Evolutionary conservation across 768 basidiomycete species (phyloP), one percentile per base, ranked within the genome.

Genomic region (Kwoniella mangroviensis): DNA sequence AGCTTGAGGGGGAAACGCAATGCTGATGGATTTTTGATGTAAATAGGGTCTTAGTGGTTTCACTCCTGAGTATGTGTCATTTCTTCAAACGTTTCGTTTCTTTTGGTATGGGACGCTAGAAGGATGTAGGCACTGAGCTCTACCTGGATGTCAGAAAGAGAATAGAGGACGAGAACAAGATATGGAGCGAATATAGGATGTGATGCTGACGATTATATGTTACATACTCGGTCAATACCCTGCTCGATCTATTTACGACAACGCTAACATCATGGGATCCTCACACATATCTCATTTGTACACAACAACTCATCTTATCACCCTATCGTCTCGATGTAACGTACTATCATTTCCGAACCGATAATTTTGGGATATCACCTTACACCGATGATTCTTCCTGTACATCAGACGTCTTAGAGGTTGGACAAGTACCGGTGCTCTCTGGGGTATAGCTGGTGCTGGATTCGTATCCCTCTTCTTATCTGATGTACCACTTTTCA

Each of bases 371-470:
- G 34, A 34, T 1, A 7, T 34, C 13, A 52, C 0, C 45, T 43
- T 40, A 0, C 13, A 17, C 34, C 43, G 19, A 52, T 19, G 22
- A 24, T 7, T 15, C 52, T 7, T 24, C 1, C 7, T 19, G 4
- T 45, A 49, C 26, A 24, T 41, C 56, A 80, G 79, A 68, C 75
- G 75, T 11, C 54, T 81, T 13, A 56, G 53, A 28, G 57, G 70
- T 15, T 78, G 70, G 67, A 64, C 71, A 26, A 60, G 57, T 22
- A 60, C 76, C 7, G 64, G 79, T 17, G 56, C 65, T 15, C 57
- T 79, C 54, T 82, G 81, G 81, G 81, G 79, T 43, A 72, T 69
- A 17, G 77, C 71, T 13, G 75, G 71, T 51, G 81, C 72, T 22
- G 67, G 64, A 9, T 77, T 74, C 53, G 79, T 82, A 10, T 73